phyloP scores from a whole-genome alignment of 345 rosid genomes.

The Acer yangbiense region DNA sequence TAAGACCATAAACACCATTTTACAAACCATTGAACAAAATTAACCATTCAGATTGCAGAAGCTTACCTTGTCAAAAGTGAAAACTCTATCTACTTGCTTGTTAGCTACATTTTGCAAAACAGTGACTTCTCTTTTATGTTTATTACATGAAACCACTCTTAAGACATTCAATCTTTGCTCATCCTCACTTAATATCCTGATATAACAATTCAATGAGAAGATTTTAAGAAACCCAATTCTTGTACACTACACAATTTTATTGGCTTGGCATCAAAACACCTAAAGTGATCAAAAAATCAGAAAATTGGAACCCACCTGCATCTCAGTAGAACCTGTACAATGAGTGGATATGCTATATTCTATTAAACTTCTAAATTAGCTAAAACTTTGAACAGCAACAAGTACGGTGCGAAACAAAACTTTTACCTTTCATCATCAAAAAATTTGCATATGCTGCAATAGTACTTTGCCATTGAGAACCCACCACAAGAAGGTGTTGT shows the following conservation, averaged over 20 bases:
- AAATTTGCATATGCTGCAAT: too few species aligned
- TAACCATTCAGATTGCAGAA: neutral
- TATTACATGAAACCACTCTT: constrained; percentile 68
- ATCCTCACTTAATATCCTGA: constrained; percentile 77
- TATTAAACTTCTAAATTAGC: too few species aligned
- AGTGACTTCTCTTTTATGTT: constrained; percentile 70
- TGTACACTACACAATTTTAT: neutral
- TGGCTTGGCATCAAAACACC: neutral
- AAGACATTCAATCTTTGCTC: constrained; percentile 71
- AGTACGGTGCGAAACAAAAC: too few species aligned
- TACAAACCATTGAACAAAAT: neutral
- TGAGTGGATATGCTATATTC: too few species aligned
- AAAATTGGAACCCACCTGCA: constrained; percentile 49
- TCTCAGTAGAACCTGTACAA: constrained; percentile 83
- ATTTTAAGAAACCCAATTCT: neutral
- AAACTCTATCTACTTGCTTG: constrained; percentile 80
- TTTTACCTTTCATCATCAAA: too few species aligned
- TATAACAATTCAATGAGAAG: neutral
- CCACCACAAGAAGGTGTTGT: too few species aligned
- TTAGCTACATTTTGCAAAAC: constrained; percentile 68
- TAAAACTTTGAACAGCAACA: too few species aligned
- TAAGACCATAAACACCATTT: too few species aligned
- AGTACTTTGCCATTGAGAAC: too few species aligned
- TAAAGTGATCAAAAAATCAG: neutral
- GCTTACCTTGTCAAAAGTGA: constrained; percentile 83